A percentile compares a stretch with the other conserved stretches of the same genome.
Conservation (phyloP, 2,329 filamentous ascomycete genomes). For the Pseudogymnoascus sp. region DNA sequence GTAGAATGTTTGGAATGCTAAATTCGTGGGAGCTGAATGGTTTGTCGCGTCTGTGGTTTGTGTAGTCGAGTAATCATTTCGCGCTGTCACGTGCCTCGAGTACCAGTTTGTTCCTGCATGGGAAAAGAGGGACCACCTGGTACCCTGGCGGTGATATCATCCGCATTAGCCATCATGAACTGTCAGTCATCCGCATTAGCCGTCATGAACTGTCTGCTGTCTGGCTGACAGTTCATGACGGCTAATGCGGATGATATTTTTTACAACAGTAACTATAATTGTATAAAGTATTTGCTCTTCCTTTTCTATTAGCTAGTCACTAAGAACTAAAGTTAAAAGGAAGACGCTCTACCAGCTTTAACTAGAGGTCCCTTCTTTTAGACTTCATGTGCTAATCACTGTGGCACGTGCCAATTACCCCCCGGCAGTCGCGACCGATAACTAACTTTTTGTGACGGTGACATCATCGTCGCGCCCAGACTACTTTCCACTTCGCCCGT, state of each 20-base stretch:
- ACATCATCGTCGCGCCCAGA: neutral
- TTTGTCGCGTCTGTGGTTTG: constrained; percentile 1
- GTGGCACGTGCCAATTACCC: too few relatives aligned
- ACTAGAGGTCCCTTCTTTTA: neutral
- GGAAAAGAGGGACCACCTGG: neutral
- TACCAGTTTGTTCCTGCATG: neutral
- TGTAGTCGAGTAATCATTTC: neutral
- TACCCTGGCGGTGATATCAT: neutral
- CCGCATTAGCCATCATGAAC: neutral
- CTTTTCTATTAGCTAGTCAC: too few relatives aligned
- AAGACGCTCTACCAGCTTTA: too few relatives aligned
- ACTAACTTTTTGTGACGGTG: neutral
- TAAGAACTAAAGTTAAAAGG: too few relatives aligned
- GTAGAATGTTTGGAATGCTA: neutral
- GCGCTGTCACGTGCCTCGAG: neutral
- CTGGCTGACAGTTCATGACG: too few relatives aligned
- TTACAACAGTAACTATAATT: neutral
- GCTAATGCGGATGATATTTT: neutral
- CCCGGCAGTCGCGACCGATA: neutral
- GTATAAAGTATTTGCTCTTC: too few relatives aligned
- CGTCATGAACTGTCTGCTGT: neutral
- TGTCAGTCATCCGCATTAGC: neutral
- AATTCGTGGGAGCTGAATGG: neutral
- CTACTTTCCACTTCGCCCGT: neutral
- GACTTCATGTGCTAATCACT: neutral